Conservation (phyloP, 495 filamentous ascomycete species). For the Penicillium subrubescens region DNA sequence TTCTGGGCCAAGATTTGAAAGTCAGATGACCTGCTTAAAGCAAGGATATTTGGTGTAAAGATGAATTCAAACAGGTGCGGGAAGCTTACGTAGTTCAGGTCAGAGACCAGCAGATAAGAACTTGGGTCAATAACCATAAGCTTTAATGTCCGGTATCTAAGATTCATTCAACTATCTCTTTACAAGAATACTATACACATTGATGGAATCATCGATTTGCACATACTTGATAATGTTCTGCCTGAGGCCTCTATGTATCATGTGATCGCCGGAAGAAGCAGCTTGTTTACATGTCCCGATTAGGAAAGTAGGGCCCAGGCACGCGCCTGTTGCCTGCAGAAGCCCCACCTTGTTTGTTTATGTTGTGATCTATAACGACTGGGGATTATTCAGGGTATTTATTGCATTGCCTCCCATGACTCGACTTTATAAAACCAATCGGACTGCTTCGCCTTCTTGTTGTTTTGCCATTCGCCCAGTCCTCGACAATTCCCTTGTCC, state of each 20-base stretch:
- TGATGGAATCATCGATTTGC: neutral
- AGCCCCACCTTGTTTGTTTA: slow-evolving; percentile 36
- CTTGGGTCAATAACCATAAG: too few relatives aligned
- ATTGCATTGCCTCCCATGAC: slow-evolving; percentile 7
- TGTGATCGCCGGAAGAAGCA: slow-evolving; percentile 27
- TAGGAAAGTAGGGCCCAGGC: slow-evolving; percentile 14
- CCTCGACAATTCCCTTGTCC: slow-evolving; percentile 2
- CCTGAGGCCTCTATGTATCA: neutral
- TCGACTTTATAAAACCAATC: slow-evolving; percentile 19
- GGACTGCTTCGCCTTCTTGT: neutral
- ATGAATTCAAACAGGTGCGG: neutral
- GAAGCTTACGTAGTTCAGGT: neutral
- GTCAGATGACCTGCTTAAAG: neutral
- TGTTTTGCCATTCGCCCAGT: slow-evolving; percentile 9
- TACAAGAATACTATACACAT: neutral
- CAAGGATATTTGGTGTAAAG: neutral
- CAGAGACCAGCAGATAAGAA: neutral
- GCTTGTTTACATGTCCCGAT: slow-evolving; percentile 30
- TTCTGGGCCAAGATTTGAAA: neutral
- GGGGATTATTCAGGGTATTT: neutral
- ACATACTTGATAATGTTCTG: neutral
- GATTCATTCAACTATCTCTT: neutral
- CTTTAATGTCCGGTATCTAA: too few relatives aligned
- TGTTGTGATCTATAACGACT: slow-evolving; percentile 30
- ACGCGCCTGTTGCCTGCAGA: slow-evolving; percentile 26